Percentiles rank a stretch among this genome's conserved stretches.
phyloP scores from a whole-genome alignment of 805 yeast species.

The Yamadazyma insecticola region DNA sequence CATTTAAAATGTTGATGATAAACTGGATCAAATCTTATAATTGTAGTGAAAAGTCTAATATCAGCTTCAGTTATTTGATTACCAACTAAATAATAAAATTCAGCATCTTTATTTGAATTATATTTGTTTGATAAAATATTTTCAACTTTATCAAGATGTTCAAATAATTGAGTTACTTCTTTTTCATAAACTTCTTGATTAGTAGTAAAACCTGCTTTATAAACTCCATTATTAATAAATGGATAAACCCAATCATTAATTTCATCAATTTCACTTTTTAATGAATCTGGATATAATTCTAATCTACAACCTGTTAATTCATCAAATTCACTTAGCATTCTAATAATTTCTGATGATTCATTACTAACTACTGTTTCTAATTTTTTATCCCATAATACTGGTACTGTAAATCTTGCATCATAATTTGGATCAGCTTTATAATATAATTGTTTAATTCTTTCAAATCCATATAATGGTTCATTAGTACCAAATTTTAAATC shows the following conservation, averaged over 20 bases:
- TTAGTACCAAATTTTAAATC: constrained; percentile 48
- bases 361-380: constrained; percentile 81
- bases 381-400: constrained; percentile 88
- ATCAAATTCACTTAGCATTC: constrained; percentile 76
- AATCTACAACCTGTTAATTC: constrained; percentile 45
- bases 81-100: constrained; percentile 46
- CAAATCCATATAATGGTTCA: constrained; percentile 49
- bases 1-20: constrained; percentile 96
- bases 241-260: constrained; percentile 80
- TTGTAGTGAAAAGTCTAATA: constrained; percentile 79
- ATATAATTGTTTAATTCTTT: constrained; percentile 67
- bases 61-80: constrained; percentile 83
- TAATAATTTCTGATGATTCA: constrained; percentile 84
- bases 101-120: constrained; percentile 19
- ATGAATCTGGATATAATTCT: constrained; percentile 58
- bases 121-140: constrained; percentile 46
- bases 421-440: constrained; percentile 72
- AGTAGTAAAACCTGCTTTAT: constrained; percentile 87
- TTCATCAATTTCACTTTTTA: constrained; percentile 61
- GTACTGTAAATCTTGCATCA: constrained; percentile 84
- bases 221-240: constrained; percentile 86
- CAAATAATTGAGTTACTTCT: constrained; percentile 60
- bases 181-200: constrained; percentile 76
- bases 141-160: constrained; percentile 68
- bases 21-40: constrained; percentile 87